A percentile compares a stretch with the other conserved stretches of the same genome.
Conservation (phyloP, 2,329 filamentous ascomycete genomes). For the Seiridium cupressi region DNA sequence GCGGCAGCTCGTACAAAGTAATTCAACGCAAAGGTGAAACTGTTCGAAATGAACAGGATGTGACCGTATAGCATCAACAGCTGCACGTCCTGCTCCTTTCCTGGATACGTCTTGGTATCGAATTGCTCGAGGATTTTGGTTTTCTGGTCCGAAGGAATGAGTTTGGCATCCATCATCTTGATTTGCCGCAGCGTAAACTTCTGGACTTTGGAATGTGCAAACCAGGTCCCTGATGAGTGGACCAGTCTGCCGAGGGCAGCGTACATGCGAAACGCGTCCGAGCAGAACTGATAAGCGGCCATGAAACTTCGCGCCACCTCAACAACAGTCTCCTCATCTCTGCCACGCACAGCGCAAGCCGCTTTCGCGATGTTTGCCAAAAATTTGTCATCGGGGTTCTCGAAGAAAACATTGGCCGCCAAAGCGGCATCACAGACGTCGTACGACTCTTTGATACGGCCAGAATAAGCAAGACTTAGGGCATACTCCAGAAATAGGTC, state of each 20-base stretch:
- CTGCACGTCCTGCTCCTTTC: constrained; percentile 67
- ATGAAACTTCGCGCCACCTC: constrained; percentile 80
- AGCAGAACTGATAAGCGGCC: constrained; percentile 74
- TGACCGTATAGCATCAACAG: constrained; percentile 88
- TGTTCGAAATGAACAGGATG: constrained; percentile 80
- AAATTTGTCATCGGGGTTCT: constrained; percentile 65
- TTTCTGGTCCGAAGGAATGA: constrained; percentile 49
- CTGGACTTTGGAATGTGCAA: constrained; percentile 77
- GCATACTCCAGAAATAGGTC: constrained; percentile 89
- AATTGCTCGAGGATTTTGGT: constrained; percentile 22
- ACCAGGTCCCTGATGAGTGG: constrained; percentile 71
- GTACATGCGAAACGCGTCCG: constrained; percentile 82
- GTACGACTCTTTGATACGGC: constrained; percentile 72
- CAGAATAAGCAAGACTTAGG: constrained; percentile 67
- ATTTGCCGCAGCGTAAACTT: constrained; percentile 92
- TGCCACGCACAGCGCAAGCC: constrained; percentile 79
- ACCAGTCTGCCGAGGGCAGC: constrained; percentile 74
- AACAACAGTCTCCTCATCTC: constrained; percentile 74
- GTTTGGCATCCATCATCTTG: constrained; percentile 76
- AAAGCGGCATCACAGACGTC: constrained; percentile 74
- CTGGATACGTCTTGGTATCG: constrained; percentile 32
- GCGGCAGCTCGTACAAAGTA: constrained; percentile 82
- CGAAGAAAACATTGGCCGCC: constrained; percentile 80
- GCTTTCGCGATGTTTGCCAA: constrained; percentile 77
- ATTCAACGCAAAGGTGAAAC: constrained; percentile 79